Conservation (phyloP, 2,329 filamentous ascomycete species). For the Colletotrichum sidae region DNA sequence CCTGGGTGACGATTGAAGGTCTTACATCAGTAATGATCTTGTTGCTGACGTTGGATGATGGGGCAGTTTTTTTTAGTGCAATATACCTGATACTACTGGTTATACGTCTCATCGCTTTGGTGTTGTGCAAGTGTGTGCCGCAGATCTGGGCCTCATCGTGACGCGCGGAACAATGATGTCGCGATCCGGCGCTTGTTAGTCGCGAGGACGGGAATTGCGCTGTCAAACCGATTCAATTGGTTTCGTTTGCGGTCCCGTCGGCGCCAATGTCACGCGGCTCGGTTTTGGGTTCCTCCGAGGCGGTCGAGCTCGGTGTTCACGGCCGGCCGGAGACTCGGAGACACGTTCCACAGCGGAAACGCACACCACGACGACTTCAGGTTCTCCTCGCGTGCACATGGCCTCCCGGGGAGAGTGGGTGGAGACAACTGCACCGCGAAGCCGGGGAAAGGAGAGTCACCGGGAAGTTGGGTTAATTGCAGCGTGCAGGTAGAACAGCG, state of each 20-base stretch:
- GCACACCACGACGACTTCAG: not conserved
- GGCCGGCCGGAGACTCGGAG: conserved; percentile 18
- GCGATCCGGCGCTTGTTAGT: not conserved
- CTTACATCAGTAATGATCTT: not conserved
- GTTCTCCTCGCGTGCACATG: conserved; percentile 7
- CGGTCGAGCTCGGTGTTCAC: conserved; percentile 31
- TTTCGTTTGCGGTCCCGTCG: not conserved
- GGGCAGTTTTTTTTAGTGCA: no score
- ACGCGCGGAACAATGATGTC: conserved; percentile 1
- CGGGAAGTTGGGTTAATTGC: conserved; percentile 22
- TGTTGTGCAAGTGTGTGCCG: not conserved
- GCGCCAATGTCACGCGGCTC: conserved; percentile 5
- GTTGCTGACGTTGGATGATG: conserved; percentile 21
- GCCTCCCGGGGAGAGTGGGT: conserved; percentile 11
- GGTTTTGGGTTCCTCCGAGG: conserved; percentile 31
- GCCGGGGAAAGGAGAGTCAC: conserved; percentile 25
- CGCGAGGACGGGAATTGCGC: no score
- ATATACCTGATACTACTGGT: no score
- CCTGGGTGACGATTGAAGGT: conserved; percentile 1
- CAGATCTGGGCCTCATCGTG: no score
- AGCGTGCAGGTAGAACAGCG: conserved; percentile 19
- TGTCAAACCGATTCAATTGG: no score
- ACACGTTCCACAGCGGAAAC: conserved; percentile 18
- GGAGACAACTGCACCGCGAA: conserved; percentile 26
- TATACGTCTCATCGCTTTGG: no score